Evolutionary conservation across 257 asterid species (phyloP).

Genomic region (Voacanga thouarsii): DNA sequence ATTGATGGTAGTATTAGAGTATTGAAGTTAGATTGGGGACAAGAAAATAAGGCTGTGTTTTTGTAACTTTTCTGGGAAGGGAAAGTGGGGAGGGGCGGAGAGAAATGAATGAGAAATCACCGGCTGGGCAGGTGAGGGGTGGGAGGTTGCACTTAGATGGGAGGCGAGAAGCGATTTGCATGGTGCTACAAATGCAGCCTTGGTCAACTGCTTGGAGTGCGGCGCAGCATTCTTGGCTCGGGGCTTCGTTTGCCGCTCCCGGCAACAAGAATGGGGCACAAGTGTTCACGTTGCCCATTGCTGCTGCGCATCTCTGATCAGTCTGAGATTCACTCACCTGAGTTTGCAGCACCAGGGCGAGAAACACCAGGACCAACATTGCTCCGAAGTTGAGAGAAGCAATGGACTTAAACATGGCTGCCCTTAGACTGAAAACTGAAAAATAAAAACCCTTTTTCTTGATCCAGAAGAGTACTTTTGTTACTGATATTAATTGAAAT

Average conservation of each 20-base stretch:
- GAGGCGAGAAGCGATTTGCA: conserved; percentile 40
- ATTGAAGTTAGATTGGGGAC: not conserved
- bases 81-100: not conserved
- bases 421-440: not conserved
- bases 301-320: conserved; percentile 35
- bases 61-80: not conserved
- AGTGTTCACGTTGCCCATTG: conserved; percentile 26
- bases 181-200: conserved; percentile 42
- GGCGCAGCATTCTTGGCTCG: conserved; percentile 31
- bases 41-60: too few species aligned
- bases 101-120: not conserved
- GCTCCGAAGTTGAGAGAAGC: not conserved
- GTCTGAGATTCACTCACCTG: conserved; percentile 21
- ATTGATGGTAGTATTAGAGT: not conserved
- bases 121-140: conserved; percentile 21
- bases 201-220: conserved; percentile 28
- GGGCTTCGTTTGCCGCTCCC: conserved; percentile 15
- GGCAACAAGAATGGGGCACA: conserved; percentile 30
- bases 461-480: not conserved
- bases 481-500: not conserved
- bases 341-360: conserved; percentile 22
- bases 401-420: conserved; percentile 26
- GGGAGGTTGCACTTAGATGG: conserved; percentile 61
- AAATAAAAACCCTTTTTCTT: not conserved
- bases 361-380: conserved; percentile 10